Base-by-base conservation (phyloP, 768 basidiomycete genomes). In the Daedaleopsis sinensis region DNA sequence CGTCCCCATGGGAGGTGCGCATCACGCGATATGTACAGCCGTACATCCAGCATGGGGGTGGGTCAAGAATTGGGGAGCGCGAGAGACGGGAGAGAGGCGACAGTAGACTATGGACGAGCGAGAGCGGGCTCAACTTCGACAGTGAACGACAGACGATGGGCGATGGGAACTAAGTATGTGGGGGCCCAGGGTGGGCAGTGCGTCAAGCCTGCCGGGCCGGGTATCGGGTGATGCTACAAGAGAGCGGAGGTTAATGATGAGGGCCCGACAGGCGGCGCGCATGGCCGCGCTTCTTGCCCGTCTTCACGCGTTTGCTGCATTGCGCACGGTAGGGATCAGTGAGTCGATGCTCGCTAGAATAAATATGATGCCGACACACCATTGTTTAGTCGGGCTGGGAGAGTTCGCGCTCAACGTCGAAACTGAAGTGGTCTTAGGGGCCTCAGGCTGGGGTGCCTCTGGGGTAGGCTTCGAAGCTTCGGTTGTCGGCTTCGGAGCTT, bases 151-250 rank as follows among this genome's bases (percentile, higher is more conserved):
- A 27, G n/a, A 27, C 15, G 19, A 37, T 11, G 37, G 35, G 15
- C 24, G 35, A 18, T 32, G 7, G 27, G 5, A 11, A 53, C 39
- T 13, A 24, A 23, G 38, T n/a, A 49, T 23, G 23, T 36, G 52
- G 21, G 38, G 59, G n/a, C 23, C 11, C 21, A 46, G 44, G 52
- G 32, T 19, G 43, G 53, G 42, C 59, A 55, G 46, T 24, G 21
- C 54, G 53, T 55, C 53, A 36, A 55, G 59, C 59, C 59, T 56
- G 59, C 50, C 59, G 53, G 47, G n/a, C 47, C 44, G 59, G 59
- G 59, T 61, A 61, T 61, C 59, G 44, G 43, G 59, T 50, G 50
- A 19, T 37, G 46, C 24, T 23, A 52, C 36, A 24, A 23, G 27
- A 13, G 48, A 23, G 42, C 43, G n/a, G 2, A n/a, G 24, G 18